A percentile compares a stretch with the other conserved stretches of the same genome.
These are phyloP conservation scores for Mycena rebaudengoi DNA, from an alignment of 768 basidiomycete species.

Conservation along the genomic window DNA sequence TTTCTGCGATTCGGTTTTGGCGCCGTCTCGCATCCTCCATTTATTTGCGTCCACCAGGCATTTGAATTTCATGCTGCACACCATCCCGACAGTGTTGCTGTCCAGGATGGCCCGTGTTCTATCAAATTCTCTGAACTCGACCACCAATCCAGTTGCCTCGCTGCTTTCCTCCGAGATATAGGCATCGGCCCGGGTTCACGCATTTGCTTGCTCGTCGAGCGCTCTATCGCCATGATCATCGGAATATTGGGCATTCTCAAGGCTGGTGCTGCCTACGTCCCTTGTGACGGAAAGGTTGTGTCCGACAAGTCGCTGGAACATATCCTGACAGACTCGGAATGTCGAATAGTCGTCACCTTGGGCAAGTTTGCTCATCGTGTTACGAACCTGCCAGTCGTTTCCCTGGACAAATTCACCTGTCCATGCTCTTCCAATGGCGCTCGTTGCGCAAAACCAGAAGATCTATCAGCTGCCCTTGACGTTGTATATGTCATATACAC, in stretches of 20 bases:
- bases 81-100: conserved; percentile 54
- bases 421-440: conserved; percentile 26
- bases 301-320: conserved; percentile 62
- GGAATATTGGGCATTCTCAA: conserved; percentile 65
- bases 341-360: conserved; percentile 52
- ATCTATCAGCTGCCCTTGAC: conserved; percentile 48
- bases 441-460: conserved; percentile 46
- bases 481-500: conserved; percentile 70
- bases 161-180: conserved; percentile 18
- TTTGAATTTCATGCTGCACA: conserved; percentile 56
- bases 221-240: conserved; percentile 61
- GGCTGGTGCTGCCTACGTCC: conserved; percentile 67
- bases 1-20: conserved; percentile 58
- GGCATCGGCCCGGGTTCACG: conserved; percentile 58
- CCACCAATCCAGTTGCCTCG: conserved; percentile 30
- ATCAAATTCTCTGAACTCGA: conserved; percentile 64
- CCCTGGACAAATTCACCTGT: conserved; percentile 44
- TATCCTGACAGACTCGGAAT: conserved; percentile 57
- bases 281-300: conserved; percentile 64
- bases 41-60: conserved; percentile 63
- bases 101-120: conserved; percentile 54
- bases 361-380: conserved; percentile 51
- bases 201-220: conserved; percentile 62
- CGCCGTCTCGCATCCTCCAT: conserved; percentile 51
- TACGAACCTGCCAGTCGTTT: conserved; percentile 36